Evolutionary conservation across 2,329 filamentous ascomycete genomes (phyloP), one percentile per base, ranked within the genome.

Genomic region (Phaeosphaeriaceae sp.): DNA sequence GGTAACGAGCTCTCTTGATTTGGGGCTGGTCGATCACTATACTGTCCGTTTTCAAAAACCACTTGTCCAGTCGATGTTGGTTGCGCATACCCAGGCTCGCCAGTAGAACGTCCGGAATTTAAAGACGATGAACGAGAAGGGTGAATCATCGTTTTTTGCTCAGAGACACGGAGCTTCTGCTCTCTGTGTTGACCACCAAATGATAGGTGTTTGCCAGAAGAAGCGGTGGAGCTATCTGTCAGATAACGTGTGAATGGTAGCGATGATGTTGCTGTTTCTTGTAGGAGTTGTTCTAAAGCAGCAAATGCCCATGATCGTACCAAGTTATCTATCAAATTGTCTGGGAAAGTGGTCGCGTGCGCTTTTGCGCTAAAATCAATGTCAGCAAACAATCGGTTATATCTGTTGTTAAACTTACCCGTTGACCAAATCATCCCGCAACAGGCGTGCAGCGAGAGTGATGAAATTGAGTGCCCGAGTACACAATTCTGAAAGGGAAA

Each of bases 401-500:
- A 38, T 15, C 9, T 17, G 23, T 9, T 11, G 9, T 13, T n/a
- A 15, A 6, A 54, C 66, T 47, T 87, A 77, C 29, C 87, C 85
- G n/a, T 82, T 79, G 38, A 85, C 75, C 2, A 97, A 78, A 66
- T 97, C 94, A 46, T 85, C 82, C 43, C 92, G 84, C 76, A 97
- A 86, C 17, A 92, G 85, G 44, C 89, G 85, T 3, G 90, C 89
- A 30, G 90, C 87, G 32, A 87, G 84, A 1, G 90, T 88, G 30
- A 97, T 88, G 62, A 97, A 97, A 54, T 90, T 87, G 8, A 94
- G 81, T 1, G 91, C 87, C 49, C 92, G 83, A 52, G 86, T 86
- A 68, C 92, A 96, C 21, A 97, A 85, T 66, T 97, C 92, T 1
- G 90, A 88, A n/a, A 97, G 81, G 54, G 92, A 84, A 8, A 83